These are phyloP conservation scores for Angophora floribunda DNA, from an alignment of 345 rosid genomes.

Conservation along the genomic window DNA sequence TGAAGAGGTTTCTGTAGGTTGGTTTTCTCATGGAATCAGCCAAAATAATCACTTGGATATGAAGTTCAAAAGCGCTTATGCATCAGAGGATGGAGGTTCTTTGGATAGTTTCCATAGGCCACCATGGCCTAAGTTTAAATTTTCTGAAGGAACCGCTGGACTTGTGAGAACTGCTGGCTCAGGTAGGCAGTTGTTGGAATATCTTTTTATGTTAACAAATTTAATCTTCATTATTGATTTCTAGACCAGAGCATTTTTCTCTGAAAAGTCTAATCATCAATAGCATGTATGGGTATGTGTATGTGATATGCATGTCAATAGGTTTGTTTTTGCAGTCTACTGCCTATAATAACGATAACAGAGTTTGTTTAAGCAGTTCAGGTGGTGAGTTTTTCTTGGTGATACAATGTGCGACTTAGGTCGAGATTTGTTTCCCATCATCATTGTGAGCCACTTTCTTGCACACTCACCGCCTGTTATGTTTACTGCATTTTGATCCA, in stretches of 20 bases:
- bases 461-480: neutral
- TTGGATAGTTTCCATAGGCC: slow-evolving; percentile 38
- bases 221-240: neutral
- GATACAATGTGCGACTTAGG: neutral
- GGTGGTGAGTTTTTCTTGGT: neutral
- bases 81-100: slow-evolving; percentile 70
- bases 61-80: slow-evolving; percentile 47
- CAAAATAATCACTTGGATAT: slow-evolving; percentile 39
- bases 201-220: neutral
- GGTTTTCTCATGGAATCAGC: slow-evolving; percentile 59
- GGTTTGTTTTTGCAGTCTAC: neutral
- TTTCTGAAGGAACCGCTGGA: slow-evolving; percentile 30
- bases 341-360: neutral
- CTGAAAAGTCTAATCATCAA: neutral
- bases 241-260: neutral
- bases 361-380: neutral
- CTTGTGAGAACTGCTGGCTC: slow-evolving; percentile 43
- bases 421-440: neutral
- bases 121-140: slow-evolving; percentile 56
- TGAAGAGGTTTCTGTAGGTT: slow-evolving; percentile 67
- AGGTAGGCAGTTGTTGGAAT: slow-evolving; percentile 30
- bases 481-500: neutral
- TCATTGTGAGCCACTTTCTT: neutral
- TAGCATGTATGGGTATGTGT: neutral
- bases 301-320: neutral